Evolutionary conservation across 441 rosid genomes (phyloP).

Genomic region (Manihot esculenta): DNA sequence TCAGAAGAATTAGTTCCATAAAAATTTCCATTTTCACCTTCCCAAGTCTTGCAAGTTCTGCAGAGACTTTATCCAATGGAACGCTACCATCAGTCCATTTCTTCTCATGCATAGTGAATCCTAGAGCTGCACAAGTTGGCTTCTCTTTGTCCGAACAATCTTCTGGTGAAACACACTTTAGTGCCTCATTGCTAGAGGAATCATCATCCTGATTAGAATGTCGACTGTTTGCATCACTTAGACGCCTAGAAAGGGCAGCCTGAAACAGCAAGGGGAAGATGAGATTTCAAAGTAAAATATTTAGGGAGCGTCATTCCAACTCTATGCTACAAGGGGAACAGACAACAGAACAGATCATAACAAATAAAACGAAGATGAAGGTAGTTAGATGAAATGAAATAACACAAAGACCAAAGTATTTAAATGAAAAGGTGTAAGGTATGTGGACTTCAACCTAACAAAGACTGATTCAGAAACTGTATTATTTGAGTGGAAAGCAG

Average conservation of each 20-base stretch:
- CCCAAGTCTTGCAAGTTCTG: slow-evolving; percentile 61
- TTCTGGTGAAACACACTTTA: slow-evolving; percentile 48
- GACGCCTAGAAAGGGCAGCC: slow-evolving; percentile 87
- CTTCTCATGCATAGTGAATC: slow-evolving; percentile 68
- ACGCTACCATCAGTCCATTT: slow-evolving; percentile 93
- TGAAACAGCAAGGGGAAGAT: slow-evolving; percentile 22
- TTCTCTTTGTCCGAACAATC: slow-evolving; percentile 33
- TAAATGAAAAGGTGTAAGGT: not conserved
- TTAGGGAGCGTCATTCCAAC: not conserved
- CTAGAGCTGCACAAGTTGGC: slow-evolving; percentile 37
- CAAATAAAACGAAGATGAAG: not conserved
- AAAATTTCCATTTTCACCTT: slow-evolving; percentile 44
- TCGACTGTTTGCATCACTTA: slow-evolving; percentile 64
- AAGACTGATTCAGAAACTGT: not conserved
- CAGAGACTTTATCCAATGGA: slow-evolving; percentile 50
- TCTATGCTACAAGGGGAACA: not conserved
- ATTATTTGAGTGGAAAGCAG: not conserved
- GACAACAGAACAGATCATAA: not conserved
- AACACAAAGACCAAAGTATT: not conserved
- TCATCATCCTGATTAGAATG: slow-evolving; percentile 41
- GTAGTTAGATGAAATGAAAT: not conserved
- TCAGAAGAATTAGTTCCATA: not conserved
- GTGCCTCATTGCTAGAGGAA: slow-evolving; percentile 40
- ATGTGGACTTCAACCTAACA: not conserved
- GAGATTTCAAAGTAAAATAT: not conserved